phyloP scores from a whole-genome alignment of 2,329 filamentous ascomycete genomes.

The Chrysosporium keratinophilum region DNA sequence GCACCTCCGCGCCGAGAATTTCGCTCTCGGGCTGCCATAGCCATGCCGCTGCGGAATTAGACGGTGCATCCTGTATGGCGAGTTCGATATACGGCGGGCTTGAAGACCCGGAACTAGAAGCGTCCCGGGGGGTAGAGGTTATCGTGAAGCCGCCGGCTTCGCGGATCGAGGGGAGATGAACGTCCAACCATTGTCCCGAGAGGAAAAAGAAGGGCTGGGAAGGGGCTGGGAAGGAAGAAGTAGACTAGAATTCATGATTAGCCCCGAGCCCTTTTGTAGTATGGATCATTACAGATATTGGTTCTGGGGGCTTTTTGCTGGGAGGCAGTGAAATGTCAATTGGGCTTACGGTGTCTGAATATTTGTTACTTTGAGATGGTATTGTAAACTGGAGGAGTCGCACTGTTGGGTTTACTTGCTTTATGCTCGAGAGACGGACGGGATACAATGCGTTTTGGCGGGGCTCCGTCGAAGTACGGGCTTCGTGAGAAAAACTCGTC shows the following conservation, averaged over 20 bases:
- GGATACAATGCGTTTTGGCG: conserved; percentile 55
- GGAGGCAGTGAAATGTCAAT: background rate
- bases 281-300: background rate
- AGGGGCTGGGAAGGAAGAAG: background rate
- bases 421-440: conserved; percentile 52
- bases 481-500: conserved; percentile 45
- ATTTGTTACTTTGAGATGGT: conserved; percentile 21
- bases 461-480: conserved; percentile 64
- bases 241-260: background rate
- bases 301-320: background rate
- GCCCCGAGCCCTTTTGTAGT: background rate
- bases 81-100: conserved; percentile 56
- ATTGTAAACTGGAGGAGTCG: conserved; percentile 58
- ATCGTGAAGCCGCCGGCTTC: conserved; percentile 82
- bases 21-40: conserved; percentile 52
- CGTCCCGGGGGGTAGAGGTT: conserved; percentile 59
- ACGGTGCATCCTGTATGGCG: conserved; percentile 60
- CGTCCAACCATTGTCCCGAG: conserved; percentile 82
- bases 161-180: conserved; percentile 57
- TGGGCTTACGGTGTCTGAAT: background rate
- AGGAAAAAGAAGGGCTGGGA: conserved; percentile 48
- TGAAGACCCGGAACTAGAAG: conserved; percentile 25
- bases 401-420: conserved; percentile 55
- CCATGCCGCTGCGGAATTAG: conserved; percentile 64
- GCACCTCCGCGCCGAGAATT: conserved; percentile 50